Evolutionary conservation across 805 yeast species (phyloP), one percentile per base, ranked within the genome.

Genomic region (Candida methanosorbosa): DNA sequence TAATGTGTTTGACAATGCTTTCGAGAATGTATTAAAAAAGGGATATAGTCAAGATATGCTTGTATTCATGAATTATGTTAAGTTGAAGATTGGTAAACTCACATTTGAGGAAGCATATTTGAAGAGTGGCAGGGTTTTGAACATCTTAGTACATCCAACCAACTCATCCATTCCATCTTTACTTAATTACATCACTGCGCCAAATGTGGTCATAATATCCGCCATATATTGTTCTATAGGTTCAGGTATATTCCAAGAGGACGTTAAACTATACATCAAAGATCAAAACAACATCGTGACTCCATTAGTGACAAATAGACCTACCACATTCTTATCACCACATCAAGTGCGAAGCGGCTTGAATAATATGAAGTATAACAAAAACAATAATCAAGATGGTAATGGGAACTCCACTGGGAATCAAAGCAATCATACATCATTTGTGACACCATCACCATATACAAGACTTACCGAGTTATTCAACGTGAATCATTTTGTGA

Each of bases 91-190:
- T 15, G 95, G 90, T 2, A 81, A 83, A 48, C 56, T 81, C 54
- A 92, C 98, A 0, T 92, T 92, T 57, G 96, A 90, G 57, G 97
- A 92, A 52, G 94, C 97, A 0, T 86, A 79, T 50, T 64, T 79
- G 39, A 74, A 72, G 41, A 81, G 95, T 0, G 88, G 82, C 30
- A 72, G 83, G 44, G 76, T 85, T 1, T 65, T 90, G 34, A 92
- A 90, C 54, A 78, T 92, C 30, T 80, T 87, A 2, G 81, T 90
- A 2, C 86, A 86, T 56, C 94, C 96, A 2, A 75, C 82, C 0
- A 76, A 77, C 44, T 70, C 70, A 22, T 68, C 79, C 3, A 68
- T 82, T 8, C 92, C 94, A 1, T 68, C 78, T 1, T 63, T 88
- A 32, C 61, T 88, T 42, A 92, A 92, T 57, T 87, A 90, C 54